Evolutionary conservation across 2,329 filamentous ascomycete genomes (phyloP).

Genomic region (Penicillium sp.): DNA sequence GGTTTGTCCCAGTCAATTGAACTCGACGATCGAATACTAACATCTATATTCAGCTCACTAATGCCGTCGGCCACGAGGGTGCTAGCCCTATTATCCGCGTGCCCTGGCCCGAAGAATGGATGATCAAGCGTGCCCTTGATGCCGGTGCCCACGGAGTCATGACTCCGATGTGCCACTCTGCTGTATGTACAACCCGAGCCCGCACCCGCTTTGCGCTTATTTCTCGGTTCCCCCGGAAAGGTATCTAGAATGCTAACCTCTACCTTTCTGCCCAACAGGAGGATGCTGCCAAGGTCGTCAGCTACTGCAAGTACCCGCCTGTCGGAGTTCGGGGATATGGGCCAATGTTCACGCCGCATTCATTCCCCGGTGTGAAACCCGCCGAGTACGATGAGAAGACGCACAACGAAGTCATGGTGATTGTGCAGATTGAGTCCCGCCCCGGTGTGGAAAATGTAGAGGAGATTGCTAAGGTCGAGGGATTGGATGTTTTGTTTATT

Average conservation of each 20-base stretch:
- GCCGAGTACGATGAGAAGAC: slow-evolving; percentile 35
- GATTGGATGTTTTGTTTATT: slow-evolving; percentile 42
- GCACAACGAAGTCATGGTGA: slow-evolving; percentile 30
- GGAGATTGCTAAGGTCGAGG: slow-evolving; percentile 41
- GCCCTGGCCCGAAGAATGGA: slow-evolving; percentile 35
- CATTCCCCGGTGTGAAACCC: slow-evolving; percentile 24
- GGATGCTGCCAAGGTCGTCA: slow-evolving; percentile 29
- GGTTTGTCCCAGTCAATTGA: slow-evolving; percentile 9
- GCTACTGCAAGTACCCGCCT: slow-evolving; percentile 31
- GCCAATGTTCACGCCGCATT: slow-evolving; percentile 34
- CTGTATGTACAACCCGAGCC: slow-evolving; percentile 7
- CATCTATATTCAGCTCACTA: slow-evolving; percentile 16
- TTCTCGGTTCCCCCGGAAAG: too few species aligned
- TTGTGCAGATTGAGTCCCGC: slow-evolving; percentile 43
- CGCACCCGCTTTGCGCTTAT: background rate
- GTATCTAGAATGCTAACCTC: background rate
- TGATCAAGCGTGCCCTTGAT: slow-evolving; percentile 41
- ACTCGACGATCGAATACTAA: background rate
- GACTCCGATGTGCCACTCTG: slow-evolving; percentile 35
- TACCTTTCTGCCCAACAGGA: slow-evolving; percentile 11
- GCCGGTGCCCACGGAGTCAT: slow-evolving; percentile 37
- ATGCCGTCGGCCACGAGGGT: slow-evolving; percentile 36
- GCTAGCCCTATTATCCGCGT: slow-evolving; percentile 36
- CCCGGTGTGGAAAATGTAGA: slow-evolving; percentile 43
- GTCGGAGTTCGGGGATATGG: slow-evolving; percentile 33